Evolutionary conservation across 208 protist species (phyloP).

Genomic region (Trypanosoma conorhini): DNA sequence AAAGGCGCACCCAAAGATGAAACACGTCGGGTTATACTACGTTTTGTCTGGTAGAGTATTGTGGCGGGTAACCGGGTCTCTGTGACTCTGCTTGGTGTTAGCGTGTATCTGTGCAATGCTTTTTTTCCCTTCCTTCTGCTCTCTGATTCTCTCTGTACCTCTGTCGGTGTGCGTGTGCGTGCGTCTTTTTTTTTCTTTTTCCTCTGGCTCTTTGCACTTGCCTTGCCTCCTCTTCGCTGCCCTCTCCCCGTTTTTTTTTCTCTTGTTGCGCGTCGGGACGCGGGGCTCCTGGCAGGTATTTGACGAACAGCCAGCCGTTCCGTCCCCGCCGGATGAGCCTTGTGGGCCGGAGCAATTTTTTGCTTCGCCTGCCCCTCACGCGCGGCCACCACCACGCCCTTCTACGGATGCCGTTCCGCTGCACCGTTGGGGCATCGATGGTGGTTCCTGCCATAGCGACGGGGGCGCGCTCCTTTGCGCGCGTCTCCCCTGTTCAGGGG

Average conservation of each 20-base stretch:
- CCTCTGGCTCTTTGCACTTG: background rate
- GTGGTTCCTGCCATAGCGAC: background rate
- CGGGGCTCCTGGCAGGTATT: background rate
- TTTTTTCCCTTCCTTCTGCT: background rate
- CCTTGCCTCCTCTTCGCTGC: background rate
- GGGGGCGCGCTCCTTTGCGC: constrained; percentile 41
- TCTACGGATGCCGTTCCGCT: background rate
- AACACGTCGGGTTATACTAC: background rate
- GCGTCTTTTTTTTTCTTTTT: constrained; percentile 4
- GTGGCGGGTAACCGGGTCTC: background rate
- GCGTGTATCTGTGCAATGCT: background rate
- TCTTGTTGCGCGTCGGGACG: background rate
- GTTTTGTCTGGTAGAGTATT: background rate
- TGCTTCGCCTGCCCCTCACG: background rate
- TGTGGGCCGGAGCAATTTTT: background rate
- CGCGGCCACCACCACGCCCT: background rate
- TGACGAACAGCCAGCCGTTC: background rate
- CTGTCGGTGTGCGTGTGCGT: background rate
- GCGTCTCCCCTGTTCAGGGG: constrained; percentile 71
- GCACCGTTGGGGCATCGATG: background rate
- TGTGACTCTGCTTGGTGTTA: background rate
- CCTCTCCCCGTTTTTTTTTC: background rate
- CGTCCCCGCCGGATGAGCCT: background rate
- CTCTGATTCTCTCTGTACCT: background rate
- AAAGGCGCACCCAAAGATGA: background rate